A percentile compares a stretch with the other conserved stretches of the same genome.
Evolutionary conservation across 352 stramenopile species (phyloP).

Genomic region (Pythium myriotylum): DNA sequence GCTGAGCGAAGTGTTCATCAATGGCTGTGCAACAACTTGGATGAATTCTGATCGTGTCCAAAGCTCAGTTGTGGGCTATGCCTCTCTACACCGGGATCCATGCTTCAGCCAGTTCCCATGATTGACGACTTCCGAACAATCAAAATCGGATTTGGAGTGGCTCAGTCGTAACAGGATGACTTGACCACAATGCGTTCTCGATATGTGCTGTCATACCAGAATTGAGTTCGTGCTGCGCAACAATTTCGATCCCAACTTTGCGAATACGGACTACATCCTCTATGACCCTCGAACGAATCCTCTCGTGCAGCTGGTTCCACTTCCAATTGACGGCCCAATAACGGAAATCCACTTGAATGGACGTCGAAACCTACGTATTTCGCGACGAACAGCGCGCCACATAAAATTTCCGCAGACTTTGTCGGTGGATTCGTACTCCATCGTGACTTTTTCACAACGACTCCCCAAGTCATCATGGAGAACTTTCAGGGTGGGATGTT

Average conservation of each 20-base stretch:
- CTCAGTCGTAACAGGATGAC: constrained; percentile 37
- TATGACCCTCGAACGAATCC: constrained; percentile 40
- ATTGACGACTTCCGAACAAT: constrained; percentile 41
- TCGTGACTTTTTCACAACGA: no score
- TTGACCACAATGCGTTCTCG: constrained; percentile 38
- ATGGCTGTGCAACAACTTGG: constrained; percentile 25
- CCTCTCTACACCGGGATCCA: no score
- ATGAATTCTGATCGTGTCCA: no score
- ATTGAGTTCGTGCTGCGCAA: constrained; percentile 47
- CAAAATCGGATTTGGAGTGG: constrained; percentile 41
- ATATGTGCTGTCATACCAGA: constrained; percentile 38
- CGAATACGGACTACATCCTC: constrained; percentile 43
- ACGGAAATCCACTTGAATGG: constrained; percentile 40
- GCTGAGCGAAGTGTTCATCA: neutral
- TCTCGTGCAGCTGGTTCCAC: constrained; percentile 33
- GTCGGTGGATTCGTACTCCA: constrained; percentile 42
- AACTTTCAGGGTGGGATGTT: no score
- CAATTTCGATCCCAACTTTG: constrained; percentile 38
- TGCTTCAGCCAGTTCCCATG: constrained; percentile 32
- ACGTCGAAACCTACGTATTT: constrained; percentile 43
- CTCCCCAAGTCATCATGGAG: no score
- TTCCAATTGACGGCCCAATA: constrained; percentile 39
- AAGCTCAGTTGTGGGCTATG: no score
- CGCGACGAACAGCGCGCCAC: constrained; percentile 32
- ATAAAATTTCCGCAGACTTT: constrained; percentile 33